A percentile compares a stretch with the other conserved stretches of the same genome.
Evolutionary conservation across 768 basidiomycete species (phyloP).

Genomic region (Amanita pallidorosea): DNA sequence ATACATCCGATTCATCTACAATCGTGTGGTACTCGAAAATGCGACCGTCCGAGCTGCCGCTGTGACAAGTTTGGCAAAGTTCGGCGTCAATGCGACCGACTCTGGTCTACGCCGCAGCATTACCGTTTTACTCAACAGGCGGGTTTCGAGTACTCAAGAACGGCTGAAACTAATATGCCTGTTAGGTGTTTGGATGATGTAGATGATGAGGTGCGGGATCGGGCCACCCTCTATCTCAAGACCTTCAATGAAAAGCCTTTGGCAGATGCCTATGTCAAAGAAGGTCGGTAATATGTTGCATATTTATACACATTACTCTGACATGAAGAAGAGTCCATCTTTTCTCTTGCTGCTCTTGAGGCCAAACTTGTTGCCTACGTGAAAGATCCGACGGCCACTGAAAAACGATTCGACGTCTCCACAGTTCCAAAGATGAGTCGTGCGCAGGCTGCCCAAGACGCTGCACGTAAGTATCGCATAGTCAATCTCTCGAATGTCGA

Average conservation of each 20-base stretch:
- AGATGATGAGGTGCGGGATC: constrained; percentile 97
- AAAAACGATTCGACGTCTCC: constrained; percentile 74
- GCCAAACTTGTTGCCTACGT: constrained; percentile 90
- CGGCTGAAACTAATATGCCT: constrained; percentile 4
- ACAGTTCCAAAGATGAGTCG: constrained; percentile 92
- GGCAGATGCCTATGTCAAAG: constrained; percentile 82
- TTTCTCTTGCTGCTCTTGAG: constrained; percentile 84
- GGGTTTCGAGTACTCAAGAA: constrained; percentile 11
- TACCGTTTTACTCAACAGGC: constrained; percentile 79
- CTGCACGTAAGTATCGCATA: constrained; percentile 53
- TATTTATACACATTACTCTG: neutral
- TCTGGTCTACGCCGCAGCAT: constrained; percentile 73
- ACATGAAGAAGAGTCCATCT: constrained; percentile 68
- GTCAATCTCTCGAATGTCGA: neutral
- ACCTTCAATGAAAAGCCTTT: constrained; percentile 71
- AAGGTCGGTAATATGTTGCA: constrained; percentile 45
- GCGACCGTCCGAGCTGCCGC: constrained; percentile 96
- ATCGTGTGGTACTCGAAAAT: constrained; percentile 97
- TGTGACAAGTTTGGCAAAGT: constrained; percentile 90
- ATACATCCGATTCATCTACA: constrained; percentile 99
- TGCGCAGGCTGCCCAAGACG: constrained; percentile 81
- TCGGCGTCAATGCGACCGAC: constrained; percentile 85
- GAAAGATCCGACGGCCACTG: constrained; percentile 62
- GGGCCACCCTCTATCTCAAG: constrained; percentile 89
- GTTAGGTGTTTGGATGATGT: constrained; percentile 91